Evolutionary conservation across 805 yeast species (phyloP), one percentile per base, ranked within the genome.

Genomic region (Starmerella vaccinii): DNA sequence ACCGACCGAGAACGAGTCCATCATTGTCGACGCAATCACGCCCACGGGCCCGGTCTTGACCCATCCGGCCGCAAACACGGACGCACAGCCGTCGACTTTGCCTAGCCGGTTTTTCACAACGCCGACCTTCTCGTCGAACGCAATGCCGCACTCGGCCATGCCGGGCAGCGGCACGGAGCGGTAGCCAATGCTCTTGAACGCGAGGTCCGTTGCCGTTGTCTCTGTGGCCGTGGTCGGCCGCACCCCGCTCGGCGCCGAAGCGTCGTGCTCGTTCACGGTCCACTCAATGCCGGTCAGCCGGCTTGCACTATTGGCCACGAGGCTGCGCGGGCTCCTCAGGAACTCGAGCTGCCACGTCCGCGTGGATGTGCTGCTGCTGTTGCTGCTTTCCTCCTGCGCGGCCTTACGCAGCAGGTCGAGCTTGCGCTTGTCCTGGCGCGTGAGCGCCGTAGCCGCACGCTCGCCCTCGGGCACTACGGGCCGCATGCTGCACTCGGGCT

Each of bases 11-110:
- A 81, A 81, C 0, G 96, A 78, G 52, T 84, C 88, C 74, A 82
- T 76, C 82, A 90, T 84, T 0, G 97, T 87, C 13, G 85, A 75
- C 16, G 95, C 94, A 57, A 92, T 92, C 3, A 87, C 94, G 1
- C 98, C 98, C 26, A 76, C 75, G 7, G 95, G 84, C 0, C 95
- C 95, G 47, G 76, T 80, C 50, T 83, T 78, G 43, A 88, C 81
- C 98, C 98, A 92, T 0, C 98, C 98, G 8, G 88, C 71, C 2
- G 84, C 80, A 59, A 88, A 90, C 0, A 58, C 53, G 51, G 76
- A 78, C 22, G 32, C 13, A 18, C 33, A 15, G 9, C 46, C 55
- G 3, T 43, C 41, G 7, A 56, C 60, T 1, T 42, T 48, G 19
- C 60, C 61, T 4, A 47, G 50, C 6, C 22, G 22, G 21, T 49